These are phyloP conservation scores for Alternaria incomplexa DNA, from an alignment of 2,329 filamentous ascomycete genomes.

Conservation along the genomic window DNA sequence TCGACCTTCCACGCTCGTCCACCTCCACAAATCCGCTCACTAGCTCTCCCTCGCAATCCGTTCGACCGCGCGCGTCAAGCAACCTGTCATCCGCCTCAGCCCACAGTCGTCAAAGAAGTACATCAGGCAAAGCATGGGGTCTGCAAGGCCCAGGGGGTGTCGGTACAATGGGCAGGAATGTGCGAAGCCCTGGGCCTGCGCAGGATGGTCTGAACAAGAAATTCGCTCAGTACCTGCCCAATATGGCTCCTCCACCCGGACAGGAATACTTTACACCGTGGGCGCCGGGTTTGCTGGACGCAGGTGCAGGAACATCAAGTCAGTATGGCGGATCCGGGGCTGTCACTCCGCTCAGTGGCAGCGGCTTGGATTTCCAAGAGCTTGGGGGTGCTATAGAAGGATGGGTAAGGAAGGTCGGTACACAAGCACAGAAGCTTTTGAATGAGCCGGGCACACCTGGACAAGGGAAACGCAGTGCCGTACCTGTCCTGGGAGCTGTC, in stretches of 20 bases:
- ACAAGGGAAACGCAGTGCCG: constrained; percentile 37
- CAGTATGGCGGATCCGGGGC: constrained; percentile 40
- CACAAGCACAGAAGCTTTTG: constrained; percentile 58
- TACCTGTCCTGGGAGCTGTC: constrained; percentile 48
- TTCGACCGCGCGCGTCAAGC: constrained; percentile 45
- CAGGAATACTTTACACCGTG: constrained; percentile 58
- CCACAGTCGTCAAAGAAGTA: constrained; percentile 44
- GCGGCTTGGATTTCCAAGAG: constrained; percentile 69
- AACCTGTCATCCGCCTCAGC: constrained; percentile 47
- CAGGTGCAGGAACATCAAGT: constrained; percentile 34
- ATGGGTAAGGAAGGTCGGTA: constrained; percentile 85
- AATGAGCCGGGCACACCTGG: constrained; percentile 40
- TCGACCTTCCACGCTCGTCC: constrained; percentile 63
- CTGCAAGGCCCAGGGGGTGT: constrained; percentile 88
- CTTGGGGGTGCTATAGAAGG: constrained; percentile 87
- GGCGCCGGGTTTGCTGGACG: constrained; percentile 44
- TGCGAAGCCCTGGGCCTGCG: constrained; percentile 79
- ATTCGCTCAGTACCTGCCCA: constrained; percentile 82
- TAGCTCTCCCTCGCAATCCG: constrained; percentile 47
- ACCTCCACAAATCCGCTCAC: constrained; percentile 40
- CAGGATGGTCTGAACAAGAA: constrained; percentile 84
- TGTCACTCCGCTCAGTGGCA: constrained; percentile 36
- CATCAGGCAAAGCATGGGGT: constrained; percentile 53
- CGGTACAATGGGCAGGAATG: constrained; percentile 75
- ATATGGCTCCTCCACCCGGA: constrained; percentile 67